phyloP scores from a whole-genome alignment of 768 basidiomycete genomes.

The Tulasnella calospora region DNA sequence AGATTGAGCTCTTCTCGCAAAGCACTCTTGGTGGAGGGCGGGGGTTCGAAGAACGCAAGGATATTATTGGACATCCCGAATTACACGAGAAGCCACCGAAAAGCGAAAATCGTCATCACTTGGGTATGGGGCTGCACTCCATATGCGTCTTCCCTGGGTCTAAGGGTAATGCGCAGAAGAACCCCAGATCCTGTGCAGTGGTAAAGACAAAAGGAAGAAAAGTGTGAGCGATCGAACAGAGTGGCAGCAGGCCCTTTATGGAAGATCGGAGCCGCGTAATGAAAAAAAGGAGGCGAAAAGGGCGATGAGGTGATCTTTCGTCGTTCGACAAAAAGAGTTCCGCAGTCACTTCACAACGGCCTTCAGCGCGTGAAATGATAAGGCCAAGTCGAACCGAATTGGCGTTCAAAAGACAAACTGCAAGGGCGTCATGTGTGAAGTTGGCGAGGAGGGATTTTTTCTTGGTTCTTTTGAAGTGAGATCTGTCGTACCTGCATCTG shows the following conservation, averaged over 20 bases:
- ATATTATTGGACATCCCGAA: not conserved
- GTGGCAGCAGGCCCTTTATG: not conserved
- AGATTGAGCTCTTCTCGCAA: not conserved
- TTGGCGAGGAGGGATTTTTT: not conserved
- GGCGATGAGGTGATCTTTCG: not conserved
- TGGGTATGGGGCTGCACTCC: slow-evolving; percentile 61
- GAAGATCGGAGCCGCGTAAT: not conserved
- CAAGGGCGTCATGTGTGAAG: not conserved
- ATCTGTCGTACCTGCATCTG: slow-evolving; percentile 17
- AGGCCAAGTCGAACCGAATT: not conserved
- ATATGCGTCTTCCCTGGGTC: slow-evolving; percentile 63
- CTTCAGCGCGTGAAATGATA: not conserved
- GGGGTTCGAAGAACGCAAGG: not conserved
- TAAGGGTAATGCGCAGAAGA: slow-evolving; percentile 64
- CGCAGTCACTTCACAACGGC: not conserved
- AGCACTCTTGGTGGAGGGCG: not conserved
- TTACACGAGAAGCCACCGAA: not conserved
- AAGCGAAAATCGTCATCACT: not conserved
- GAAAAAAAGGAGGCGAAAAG: not conserved
- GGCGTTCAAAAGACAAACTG: not conserved
- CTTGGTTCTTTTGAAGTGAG: not conserved
- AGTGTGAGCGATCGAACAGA: not conserved
- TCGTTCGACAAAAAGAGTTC: not conserved
- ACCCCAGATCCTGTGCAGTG: slow-evolving; percentile 50
- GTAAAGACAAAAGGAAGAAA: not conserved